Evolutionary conservation across 352 stramenopile species (phyloP), one percentile per base, ranked within the genome.

Genomic region (Phytophthora boehmeriae): DNA sequence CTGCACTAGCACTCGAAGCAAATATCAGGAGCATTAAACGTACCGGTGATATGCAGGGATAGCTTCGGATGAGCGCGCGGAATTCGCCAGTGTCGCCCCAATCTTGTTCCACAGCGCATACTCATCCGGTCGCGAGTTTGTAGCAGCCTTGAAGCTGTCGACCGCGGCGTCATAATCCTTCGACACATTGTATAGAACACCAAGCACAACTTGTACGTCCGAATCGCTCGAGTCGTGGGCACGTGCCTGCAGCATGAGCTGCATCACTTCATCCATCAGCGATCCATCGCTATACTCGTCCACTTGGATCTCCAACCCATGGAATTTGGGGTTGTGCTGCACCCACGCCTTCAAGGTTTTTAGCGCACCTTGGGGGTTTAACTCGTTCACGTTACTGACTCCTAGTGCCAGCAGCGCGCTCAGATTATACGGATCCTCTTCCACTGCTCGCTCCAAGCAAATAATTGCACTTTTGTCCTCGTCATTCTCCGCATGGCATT

Each of bases 101-200:
- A 99, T 80, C 76, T 99, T 99, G 72, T 99, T 99, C 85, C 93
- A 98, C n/a, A 99, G 71, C 54, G 95, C 88, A 83, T 99, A 98
- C 70, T 99, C 95, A 51, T 95, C 72, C 8, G 95, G 93, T 8
- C 83, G 80, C 34, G 76, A 75, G 23, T 89, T 66, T 0, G 95
- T 78, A 5, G 96, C 96, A 51, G 71, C 68, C 47, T 84, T 86
- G 63, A 99, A 99, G 16, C 86, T 89, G 14, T 78, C 69, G 4
- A 95, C 90, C 10, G 97, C 97, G 8, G 88, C 89, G 50, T 98
- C 92, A 62, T 98, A 99, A 65, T 99, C 95, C 50, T 96, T 92
- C 25, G 90, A 98, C 16, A 99, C 95, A 64, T 99, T 99, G 77
- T 98, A 99, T 20, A 99, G 74, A 19, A 99, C 97, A 22, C 97